Base-by-base conservation (phyloP, 331 rosid genomes). In the Quercus phellos region DNA sequence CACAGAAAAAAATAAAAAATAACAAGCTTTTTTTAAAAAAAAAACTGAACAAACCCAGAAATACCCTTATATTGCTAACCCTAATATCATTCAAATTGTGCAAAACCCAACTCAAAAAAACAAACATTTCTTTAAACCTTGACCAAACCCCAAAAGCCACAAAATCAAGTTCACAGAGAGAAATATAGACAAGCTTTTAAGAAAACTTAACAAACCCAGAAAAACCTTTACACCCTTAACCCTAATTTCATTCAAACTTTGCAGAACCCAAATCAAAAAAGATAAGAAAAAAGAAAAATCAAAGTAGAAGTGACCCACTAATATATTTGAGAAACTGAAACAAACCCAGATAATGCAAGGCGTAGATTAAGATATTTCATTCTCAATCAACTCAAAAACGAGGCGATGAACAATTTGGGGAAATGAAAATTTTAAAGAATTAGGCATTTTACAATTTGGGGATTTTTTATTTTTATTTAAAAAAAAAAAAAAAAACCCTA, bases 311-410 rank as follows among this genome's bases (percentile, higher is more conserved):
- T 46, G 53, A 46, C 53, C 53, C 53, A 46, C 14, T 46, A 46
- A 10, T 46, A 46, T 46, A 46, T 27, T 66, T 66, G 30, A 21
- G 32, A 5, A 5, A 11, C 66, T 11, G 43, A 34, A 46, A 66
- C 16, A n/a, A 66, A 8, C 50, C 14, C 43, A 32, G 75, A 77
- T 83, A 66, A 72, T 30, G 70, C 59, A 58, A 22, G 74, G 61
- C 4, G 69, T n/a, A 75, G 78, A 81, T 22, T 66, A 77, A 77
- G 79, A 80, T 70, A 78, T 75, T 75, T 50, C 69, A 68, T 56
- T 70, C 77, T 24, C 74, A 56, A 68, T 61, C 34, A 32, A 42
- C 72, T 79, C 43, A 73, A 34, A 32, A 34, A 32, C 27, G n/a
- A 66, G 27, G 50, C 56, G 80, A 27, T 4, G 71, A 73, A 56